Percentiles rank a stretch among this genome's conserved stretches.
Evolutionary conservation across 2,329 filamentous ascomycete genomes (phyloP).

Genomic region (Thermothelomyces thermophilus): DNA sequence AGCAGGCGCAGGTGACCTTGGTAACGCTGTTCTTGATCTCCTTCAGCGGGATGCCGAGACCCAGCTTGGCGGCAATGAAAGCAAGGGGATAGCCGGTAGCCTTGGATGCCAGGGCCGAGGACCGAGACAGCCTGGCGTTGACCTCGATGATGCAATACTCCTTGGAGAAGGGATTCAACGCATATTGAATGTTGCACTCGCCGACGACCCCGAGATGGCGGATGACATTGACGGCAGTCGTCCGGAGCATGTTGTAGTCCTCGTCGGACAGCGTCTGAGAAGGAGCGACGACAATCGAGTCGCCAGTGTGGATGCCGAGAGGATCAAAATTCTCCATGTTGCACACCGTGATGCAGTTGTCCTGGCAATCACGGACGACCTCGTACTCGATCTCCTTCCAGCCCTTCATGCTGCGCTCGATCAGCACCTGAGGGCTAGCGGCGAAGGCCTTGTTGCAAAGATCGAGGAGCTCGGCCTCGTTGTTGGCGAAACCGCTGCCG

Average conservation of each 20-base stretch:
- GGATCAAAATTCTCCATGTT: constrained; percentile 99
- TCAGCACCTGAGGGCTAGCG: constrained; percentile 89
- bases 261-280: constrained; percentile 95
- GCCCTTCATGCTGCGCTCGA: constrained; percentile 98
- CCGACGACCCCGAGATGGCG: constrained; percentile 94
- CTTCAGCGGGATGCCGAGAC: constrained; percentile 88
- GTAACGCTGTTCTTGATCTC: constrained; percentile 96
- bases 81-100: constrained; percentile 95
- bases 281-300: constrained; percentile 95
- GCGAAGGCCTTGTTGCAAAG: constrained; percentile 94
- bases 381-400: constrained; percentile 99
- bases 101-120: constrained; percentile 93
- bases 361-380: constrained; percentile 87
- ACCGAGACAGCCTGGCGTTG: constrained; percentile 95
- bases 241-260: constrained; percentile 98
- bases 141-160: constrained; percentile 99
- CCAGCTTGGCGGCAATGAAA: constrained; percentile 94
- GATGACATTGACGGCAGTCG: constrained; percentile 94
- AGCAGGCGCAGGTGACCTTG: constrained; percentile 92
- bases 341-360: constrained; percentile 99
- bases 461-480: constrained; percentile 73
- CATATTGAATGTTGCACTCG: constrained; percentile 99
- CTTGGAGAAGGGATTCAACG: constrained; percentile 85
- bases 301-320: constrained; percentile 93
- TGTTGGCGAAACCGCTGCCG: constrained; percentile 90